These are phyloP conservation scores for Lepidium campestre DNA, from an alignment of 441 rosid species.

Conservation along the genomic window DNA sequence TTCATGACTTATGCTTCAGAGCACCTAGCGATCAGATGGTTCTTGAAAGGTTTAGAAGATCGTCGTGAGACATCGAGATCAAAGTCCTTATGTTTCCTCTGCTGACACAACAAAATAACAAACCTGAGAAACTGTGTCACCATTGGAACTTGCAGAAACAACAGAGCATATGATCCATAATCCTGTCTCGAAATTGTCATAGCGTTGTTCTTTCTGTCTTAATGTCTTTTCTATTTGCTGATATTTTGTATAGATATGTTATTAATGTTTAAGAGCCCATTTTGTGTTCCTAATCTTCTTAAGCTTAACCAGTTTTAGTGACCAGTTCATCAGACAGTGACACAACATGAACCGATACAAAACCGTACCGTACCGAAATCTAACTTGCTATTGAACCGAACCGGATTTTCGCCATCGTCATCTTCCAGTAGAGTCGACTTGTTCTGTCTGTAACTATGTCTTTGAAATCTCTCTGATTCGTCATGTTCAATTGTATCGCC, in stretches of 20 bases:
- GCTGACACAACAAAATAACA: conserved; percentile 30
- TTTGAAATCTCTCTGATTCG: not conserved
- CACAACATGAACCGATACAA: not conserved
- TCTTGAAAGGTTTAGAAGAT: conserved; percentile 70
- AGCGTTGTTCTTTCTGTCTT: not conserved
- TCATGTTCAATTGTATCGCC: not conserved
- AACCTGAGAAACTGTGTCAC: not conserved
- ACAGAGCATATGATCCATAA: not conserved
- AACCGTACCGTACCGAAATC: not conserved
- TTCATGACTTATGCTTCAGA: conserved; percentile 89
- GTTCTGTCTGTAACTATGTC: not conserved
- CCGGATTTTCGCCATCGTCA: not conserved
- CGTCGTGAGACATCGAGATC: conserved; percentile 42
- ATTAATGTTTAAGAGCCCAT: not conserved
- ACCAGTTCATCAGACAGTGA: too few species aligned
- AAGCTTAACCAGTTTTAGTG: not conserved
- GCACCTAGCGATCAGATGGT: conserved; percentile 70
- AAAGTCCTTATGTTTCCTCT: conserved; percentile 38
- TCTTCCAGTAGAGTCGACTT: not conserved
- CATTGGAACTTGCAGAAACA: conserved; percentile 14
- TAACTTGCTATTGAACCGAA: not conserved
- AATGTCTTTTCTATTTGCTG: not conserved
- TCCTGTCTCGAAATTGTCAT: not conserved
- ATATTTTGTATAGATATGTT: conserved; percentile 2
- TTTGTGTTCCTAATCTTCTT: not conserved